phyloP scores from a whole-genome alignment of 768 basidiomycete genomes.

The Russula abietina region DNA sequence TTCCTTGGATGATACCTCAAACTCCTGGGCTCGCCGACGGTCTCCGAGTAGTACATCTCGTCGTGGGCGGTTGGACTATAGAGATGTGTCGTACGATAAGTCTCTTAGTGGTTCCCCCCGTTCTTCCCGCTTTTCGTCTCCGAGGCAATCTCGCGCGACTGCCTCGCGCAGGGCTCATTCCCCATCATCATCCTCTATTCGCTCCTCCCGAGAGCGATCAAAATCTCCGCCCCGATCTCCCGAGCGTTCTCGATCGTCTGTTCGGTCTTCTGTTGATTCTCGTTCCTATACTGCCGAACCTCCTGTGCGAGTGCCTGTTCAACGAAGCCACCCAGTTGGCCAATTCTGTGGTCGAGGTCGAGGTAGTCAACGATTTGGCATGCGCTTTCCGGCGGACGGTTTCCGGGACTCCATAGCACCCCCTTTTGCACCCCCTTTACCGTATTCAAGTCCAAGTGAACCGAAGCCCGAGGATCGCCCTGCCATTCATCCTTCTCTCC shows the following conservation, averaged over 20 bases:
- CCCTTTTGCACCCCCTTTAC: background rate
- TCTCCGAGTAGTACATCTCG: slow-evolving; percentile 13
- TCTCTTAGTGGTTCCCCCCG: slow-evolving; percentile 19
- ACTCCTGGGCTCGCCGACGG: slow-evolving; percentile 12
- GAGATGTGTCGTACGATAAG: slow-evolving; percentile 18
- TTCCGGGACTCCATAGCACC: slow-evolving; percentile 1
- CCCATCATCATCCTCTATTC: slow-evolving; percentile 30
- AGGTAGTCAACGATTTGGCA: slow-evolving; percentile 1
- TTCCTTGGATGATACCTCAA: slow-evolving; percentile 29
- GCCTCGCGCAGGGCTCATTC: slow-evolving; percentile 19
- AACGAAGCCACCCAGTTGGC: slow-evolving; percentile 19
- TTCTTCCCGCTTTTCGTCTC: slow-evolving; percentile 23
- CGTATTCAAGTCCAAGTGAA: slow-evolving; percentile 13
- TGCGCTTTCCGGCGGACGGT: slow-evolving; percentile 8
- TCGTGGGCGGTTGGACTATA: slow-evolving; percentile 18
- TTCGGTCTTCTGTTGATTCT: slow-evolving; percentile 56
- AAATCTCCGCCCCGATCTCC: slow-evolving; percentile 30
- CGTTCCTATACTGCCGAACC: slow-evolving; percentile 28
- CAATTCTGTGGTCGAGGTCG: slow-evolving; percentile 10
- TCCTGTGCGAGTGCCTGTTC: slow-evolving; percentile 10
- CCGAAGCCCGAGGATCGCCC: slow-evolving; percentile 14
- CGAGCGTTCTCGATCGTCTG: slow-evolving; percentile 37
- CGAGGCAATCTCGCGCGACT: slow-evolving; percentile 22
- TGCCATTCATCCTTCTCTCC: slow-evolving; percentile 18
- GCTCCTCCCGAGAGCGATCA: slow-evolving; percentile 32